Conservation (phyloP, 2,329 filamentous ascomycete species). For the Alternaria sp. region DNA sequence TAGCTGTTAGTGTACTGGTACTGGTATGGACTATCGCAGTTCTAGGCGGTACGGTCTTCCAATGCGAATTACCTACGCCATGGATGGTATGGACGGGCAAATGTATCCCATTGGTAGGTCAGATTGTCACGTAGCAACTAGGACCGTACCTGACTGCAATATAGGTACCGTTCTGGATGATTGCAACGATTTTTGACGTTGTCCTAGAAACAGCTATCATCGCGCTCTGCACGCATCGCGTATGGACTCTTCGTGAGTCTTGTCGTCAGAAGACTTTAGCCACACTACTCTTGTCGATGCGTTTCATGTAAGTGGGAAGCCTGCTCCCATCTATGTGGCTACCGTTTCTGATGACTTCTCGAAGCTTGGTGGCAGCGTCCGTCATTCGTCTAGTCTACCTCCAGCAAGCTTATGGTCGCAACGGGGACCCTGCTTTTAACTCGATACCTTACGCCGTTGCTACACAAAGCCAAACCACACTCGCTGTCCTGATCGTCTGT, state of each 20-base stretch:
- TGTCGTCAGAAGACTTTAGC: slow-evolving; percentile 24
- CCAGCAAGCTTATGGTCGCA: slow-evolving; percentile 15
- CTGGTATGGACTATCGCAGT: slow-evolving; percentile 32
- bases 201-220: slow-evolving; percentile 28
- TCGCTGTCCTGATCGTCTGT: slow-evolving; percentile 35
- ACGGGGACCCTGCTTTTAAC: slow-evolving; percentile 25
- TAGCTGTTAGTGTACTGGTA: slow-evolving; percentile 20
- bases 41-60: slow-evolving; percentile 28
- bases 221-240: slow-evolving; percentile 24
- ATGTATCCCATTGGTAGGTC: slow-evolving; percentile 35
- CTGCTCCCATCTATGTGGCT: background rate
- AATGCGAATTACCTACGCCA: slow-evolving; percentile 36
- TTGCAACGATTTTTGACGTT: slow-evolving; percentile 28
- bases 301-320: slow-evolving; percentile 26
- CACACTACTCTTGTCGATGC: slow-evolving; percentile 29
- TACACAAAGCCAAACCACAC: slow-evolving; percentile 33
- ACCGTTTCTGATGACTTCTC: background rate
- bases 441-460: slow-evolving; percentile 32
- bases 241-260: slow-evolving; percentile 28
- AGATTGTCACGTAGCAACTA: background rate
- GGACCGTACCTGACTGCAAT: background rate
- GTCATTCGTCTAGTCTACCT: slow-evolving; percentile 32
- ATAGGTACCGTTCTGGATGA: slow-evolving; percentile 31
- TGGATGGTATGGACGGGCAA: slow-evolving; percentile 33
- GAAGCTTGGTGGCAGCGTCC: slow-evolving; percentile 33